Base-by-base conservation (phyloP, 352 stramenopile genomes). In the Hyaloperonospora brassicae region DNA sequence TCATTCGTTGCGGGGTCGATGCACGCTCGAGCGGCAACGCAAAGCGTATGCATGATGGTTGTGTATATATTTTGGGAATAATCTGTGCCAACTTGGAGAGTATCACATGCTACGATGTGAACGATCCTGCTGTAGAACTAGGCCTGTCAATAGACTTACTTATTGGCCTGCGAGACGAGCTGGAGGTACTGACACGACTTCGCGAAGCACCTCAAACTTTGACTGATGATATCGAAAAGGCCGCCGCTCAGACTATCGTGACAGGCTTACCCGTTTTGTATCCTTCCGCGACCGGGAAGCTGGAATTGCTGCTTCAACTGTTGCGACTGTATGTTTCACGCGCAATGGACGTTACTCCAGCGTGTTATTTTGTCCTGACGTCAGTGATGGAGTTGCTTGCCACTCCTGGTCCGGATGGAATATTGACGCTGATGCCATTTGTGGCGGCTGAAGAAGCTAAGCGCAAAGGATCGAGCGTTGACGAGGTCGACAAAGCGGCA, bases 351-450 rank as follows among this genome's bases (percentile, higher is more conserved):
- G 34, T 22, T 8, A 35, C 57, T 1, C 79, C 76, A 30, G 68
- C 79, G 6, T 77, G 68, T 6, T 71, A 72, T 52, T 68, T 86
- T 23, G 57, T 93, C 9, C 55, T 93, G 14, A 55, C 48, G n/a
- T 74, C 75, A 13, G 56, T 90, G 24, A 55, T 92, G 39, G 66
- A 60, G 34, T 50, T 74, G 4, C 75, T 92, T 22, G 61, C 80
- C 35, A 55, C 63, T 14, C 83, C 80, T 39, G 78, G 79, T 9
- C 62, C 65, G 36, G 69, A 84, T 38, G 80, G 83, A 35, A 76
- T 93, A 30, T 52, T 90, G 24, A 89, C 72, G 2, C 74, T 93
- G 21, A 72, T 91, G 50, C 83, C 73, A 48, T 61, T 72, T 52
- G 46, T 65, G 25, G 35, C 49, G 13, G 21, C 40, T 12, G 34